These are phyloP conservation scores for Epichloe amarillans DNA, from an alignment of 2,329 filamentous ascomycete species.

Conservation along the genomic window DNA sequence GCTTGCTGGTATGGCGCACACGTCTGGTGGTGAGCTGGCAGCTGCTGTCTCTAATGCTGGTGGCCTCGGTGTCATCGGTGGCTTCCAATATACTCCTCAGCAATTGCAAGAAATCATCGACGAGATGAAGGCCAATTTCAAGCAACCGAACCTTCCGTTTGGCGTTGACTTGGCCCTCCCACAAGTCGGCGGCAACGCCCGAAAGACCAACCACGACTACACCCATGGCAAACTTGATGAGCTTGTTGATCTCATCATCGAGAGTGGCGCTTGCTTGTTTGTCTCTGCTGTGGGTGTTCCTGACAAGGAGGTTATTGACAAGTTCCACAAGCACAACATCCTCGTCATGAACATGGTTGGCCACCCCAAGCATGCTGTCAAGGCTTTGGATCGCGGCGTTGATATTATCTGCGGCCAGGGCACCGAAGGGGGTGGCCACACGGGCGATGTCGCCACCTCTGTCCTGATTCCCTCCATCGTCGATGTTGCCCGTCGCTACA, in stretches of 20 bases:
- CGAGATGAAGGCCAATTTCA: constrained; percentile 68
- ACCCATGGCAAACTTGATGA: constrained; percentile 80
- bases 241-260: constrained; percentile 74
- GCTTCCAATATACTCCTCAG: constrained; percentile 56
- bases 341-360: constrained; percentile 97
- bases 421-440: constrained; percentile 87
- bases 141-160: constrained; percentile 59
- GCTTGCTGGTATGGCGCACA: constrained; percentile 87
- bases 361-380: constrained; percentile 78
- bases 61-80: constrained; percentile 64
- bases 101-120: constrained; percentile 71
- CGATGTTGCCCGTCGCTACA: constrained; percentile 64
- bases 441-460: constrained; percentile 73
- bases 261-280: constrained; percentile 72
- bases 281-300: constrained; percentile 83
- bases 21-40: constrained; percentile 63
- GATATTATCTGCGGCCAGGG: constrained; percentile 90
- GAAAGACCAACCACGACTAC: constrained; percentile 93
- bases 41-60: constrained; percentile 83
- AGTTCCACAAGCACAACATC: constrained; percentile 67
- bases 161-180: constrained; percentile 86
- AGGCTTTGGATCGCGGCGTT: constrained; percentile 74
- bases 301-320: constrained; percentile 56
- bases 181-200: constrained; percentile 69
- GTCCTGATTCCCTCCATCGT: constrained; percentile 79